Conservation (phyloP, 495 filamentous ascomycete genomes). For the Hyaloscypha bicolor region DNA sequence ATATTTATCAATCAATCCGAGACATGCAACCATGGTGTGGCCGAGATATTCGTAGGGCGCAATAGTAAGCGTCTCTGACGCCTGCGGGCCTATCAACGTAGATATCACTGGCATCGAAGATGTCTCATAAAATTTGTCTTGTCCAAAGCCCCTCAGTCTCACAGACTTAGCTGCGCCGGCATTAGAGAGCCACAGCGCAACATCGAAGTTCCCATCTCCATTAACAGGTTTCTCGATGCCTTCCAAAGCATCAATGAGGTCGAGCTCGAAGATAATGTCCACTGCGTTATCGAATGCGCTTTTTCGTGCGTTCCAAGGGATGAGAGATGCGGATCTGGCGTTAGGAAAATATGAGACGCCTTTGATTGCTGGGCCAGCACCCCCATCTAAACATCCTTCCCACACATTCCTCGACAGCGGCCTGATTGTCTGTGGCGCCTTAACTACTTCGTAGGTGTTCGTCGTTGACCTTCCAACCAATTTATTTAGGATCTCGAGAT, state of each 20-base stretch:
- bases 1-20: constrained; percentile 22
- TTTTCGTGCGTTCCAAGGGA: constrained; percentile 13
- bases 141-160: background rate
- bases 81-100: constrained; percentile 2
- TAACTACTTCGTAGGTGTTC: constrained; percentile 4
- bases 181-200: constrained; percentile 8
- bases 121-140: background rate
- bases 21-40: constrained; percentile 3
- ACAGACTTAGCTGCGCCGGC: constrained; percentile 7
- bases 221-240: background rate
- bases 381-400: constrained; percentile 6
- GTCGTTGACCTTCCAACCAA: constrained; percentile 10
- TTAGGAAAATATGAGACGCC: constrained; percentile 10
- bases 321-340: constrained; percentile 8
- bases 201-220: background rate
- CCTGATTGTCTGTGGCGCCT: constrained; percentile 12
- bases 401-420: constrained; percentile 12
- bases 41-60: constrained; percentile 5
- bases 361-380: constrained; percentile 10
- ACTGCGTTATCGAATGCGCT: constrained; percentile 8
- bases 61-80: constrained; percentile 7
- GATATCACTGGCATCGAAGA: constrained; percentile 6
- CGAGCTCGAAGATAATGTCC: constrained; percentile 17
- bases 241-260: constrained; percentile 16
- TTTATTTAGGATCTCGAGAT: constrained; percentile 8